Evolutionary conservation across 2,329 filamentous ascomycete species (phyloP), one percentile per base, ranked within the genome.

Genomic region (Exophiala oligosperma): DNA sequence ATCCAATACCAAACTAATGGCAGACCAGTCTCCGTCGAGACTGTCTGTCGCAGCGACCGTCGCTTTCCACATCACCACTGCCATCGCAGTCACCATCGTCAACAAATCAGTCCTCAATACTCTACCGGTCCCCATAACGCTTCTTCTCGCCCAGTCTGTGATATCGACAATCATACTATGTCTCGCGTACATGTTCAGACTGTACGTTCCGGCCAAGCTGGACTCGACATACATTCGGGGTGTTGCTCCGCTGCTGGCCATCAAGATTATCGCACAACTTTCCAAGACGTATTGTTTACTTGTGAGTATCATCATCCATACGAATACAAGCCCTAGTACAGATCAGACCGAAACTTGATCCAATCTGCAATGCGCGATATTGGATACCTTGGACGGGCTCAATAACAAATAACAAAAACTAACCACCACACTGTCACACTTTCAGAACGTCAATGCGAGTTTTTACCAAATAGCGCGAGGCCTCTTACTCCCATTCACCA

Each of bases 261-360:
- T 47, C 7, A 47, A 47, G 44, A 28, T 47, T 6, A 47, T 47
- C 14, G 44, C 44, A 6, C 44, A 47, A 28, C 6, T 47, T n/a
- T 47, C 44, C 26, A 47, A 47, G 44, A 47, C 44, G 14, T 47
- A 47, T 47, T 47, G 44, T 28, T 23, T 47, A 24, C 44, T 47
- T 24, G 44, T 47, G 14, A n/a, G 44, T 21, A 2, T 11, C 21
- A 11, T 44, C 2, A 23, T 14, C 21, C 40, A 1, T 11, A 21
- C n/a, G 17, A 17, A 17, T 17, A 11, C 21, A n/a, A 21, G n/a
- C 17, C 12, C 14, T 9, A 11, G 32, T 35, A 6, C 7, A 35
- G 11, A 9, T 9, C 2, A 29, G 5, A 29, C 4, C 5, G 4
- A 11, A 35, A 35, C 2, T 11, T 9, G 32, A 21, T 43, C 40